Conservation (phyloP, 148 eudicot genomes). For the Salicornia ramosissima region DNA sequence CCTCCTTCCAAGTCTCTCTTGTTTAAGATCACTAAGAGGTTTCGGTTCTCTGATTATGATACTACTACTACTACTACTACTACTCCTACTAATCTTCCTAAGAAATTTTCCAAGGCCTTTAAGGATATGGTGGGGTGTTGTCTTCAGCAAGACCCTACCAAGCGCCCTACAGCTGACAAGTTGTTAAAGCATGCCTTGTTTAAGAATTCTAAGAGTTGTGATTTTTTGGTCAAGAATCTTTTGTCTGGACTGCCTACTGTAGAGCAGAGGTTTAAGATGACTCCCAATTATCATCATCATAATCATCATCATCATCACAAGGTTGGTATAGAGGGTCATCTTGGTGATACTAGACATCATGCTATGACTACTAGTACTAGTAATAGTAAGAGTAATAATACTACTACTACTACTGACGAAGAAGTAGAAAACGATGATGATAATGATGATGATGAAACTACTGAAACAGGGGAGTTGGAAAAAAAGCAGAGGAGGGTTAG, state of each 20-base stretch:
- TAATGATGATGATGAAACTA: too few species aligned
- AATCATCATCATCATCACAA: too few species aligned
- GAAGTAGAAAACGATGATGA: conserved; percentile 33
- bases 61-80: background rate
- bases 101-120: conserved; percentile 57
- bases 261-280: conserved; percentile 59
- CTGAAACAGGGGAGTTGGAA: conserved; percentile 16
- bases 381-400: background rate
- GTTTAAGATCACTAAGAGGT: conserved; percentile 58
- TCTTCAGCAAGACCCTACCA: conserved; percentile 70
- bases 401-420: conserved; percentile 16
- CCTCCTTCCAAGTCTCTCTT: conserved; percentile 61
- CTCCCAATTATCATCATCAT: too few species aligned
- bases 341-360: too few species aligned
- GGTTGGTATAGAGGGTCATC: too few species aligned
- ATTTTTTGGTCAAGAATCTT: conserved; percentile 55
- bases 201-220: conserved; percentile 45
- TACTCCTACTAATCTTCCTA: background rate
- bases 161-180: conserved; percentile 69
- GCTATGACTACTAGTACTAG: conserved; percentile 15
- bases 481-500: conserved; percentile 65
- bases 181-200: conserved; percentile 68
- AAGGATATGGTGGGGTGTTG: conserved; percentile 73
- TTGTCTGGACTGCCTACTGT: conserved; percentile 58
- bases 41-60: conserved; percentile 59